Evolutionary conservation across 2,329 filamentous ascomycete species (phyloP).

Genomic region (Aschersonia sp.): DNA sequence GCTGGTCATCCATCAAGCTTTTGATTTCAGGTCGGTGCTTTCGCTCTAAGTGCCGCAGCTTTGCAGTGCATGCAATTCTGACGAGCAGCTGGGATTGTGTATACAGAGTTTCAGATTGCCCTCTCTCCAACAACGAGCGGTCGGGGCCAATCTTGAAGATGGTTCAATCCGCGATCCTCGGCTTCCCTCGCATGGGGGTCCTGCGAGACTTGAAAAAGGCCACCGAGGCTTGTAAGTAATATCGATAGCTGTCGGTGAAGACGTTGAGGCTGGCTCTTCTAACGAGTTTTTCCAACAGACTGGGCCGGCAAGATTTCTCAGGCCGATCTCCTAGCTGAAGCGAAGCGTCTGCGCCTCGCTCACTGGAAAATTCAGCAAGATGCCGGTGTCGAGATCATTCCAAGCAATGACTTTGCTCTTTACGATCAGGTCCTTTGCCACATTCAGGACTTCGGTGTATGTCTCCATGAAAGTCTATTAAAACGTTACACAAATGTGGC

Average conservation of each 20-base stretch:
- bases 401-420: slow-evolving; percentile 98
- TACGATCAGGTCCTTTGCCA: slow-evolving; percentile 97
- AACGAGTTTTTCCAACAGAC: slow-evolving; percentile 22
- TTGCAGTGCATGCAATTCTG: too few relatives aligned
- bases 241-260: neutral
- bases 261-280: slow-evolving; percentile 2
- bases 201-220: slow-evolving; percentile 99
- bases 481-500: too few relatives aligned
- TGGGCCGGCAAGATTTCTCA: slow-evolving; percentile 93
- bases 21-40: too few relatives aligned
- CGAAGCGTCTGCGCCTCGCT: slow-evolving; percentile 87
- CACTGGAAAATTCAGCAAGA: slow-evolving; percentile 99
- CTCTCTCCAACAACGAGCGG: neutral
- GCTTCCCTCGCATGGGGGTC: slow-evolving; percentile 97
- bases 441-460: slow-evolving; percentile 93
- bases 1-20: neutral
- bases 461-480: slow-evolving; percentile 16
- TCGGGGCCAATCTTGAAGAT: slow-evolving; percentile 29
- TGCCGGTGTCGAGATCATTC: slow-evolving; percentile 93
- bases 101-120: too few relatives aligned
- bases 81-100: too few relatives aligned
- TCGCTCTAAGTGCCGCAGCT: too few relatives aligned
- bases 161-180: slow-evolving; percentile 68
- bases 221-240: slow-evolving; percentile 68
- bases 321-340: slow-evolving; percentile 81